Percentiles rank a stretch among this genome's conserved stretches.
phyloP scores from a whole-genome alignment of 1,284 basidiomycete genomes.

The Ustanciosporium gigantosporum region DNA sequence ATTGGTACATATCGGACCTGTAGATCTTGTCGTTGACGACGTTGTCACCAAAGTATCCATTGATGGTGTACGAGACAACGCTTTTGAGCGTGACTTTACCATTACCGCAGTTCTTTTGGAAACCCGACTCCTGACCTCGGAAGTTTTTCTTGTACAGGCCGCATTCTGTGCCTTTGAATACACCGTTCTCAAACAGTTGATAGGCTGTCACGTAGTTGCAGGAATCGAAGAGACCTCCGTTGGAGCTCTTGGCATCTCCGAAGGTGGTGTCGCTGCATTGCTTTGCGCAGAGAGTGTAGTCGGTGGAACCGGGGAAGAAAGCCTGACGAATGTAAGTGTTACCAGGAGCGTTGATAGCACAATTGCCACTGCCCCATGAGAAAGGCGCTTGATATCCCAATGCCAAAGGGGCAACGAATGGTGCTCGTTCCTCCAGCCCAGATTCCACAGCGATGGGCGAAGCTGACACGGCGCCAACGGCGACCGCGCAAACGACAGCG shows the following conservation, averaged over 20 bases:
- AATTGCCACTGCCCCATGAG: background rate
- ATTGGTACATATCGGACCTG: background rate
- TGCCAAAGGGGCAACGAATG: background rate
- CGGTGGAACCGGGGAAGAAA: background rate
- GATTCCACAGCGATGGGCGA: background rate
- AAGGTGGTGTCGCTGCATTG: background rate
- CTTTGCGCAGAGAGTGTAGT: background rate
- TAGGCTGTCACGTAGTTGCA: slow-evolving; percentile 1
- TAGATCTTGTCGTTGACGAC: background rate
- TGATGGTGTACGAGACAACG: background rate
- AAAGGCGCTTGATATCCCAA: background rate
- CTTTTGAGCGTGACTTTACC: background rate
- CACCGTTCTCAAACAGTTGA: background rate
- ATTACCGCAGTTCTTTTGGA: background rate
- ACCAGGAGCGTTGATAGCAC: background rate
- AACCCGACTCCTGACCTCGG: background rate
- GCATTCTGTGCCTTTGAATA: background rate
- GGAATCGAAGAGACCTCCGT: background rate
- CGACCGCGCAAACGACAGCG: background rate
- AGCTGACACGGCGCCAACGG: background rate
- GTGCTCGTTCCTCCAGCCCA: background rate
- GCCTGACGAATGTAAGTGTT: background rate
- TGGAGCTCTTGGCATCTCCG: background rate
- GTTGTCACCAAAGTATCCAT: background rate
- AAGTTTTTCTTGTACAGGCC: background rate